These are phyloP conservation scores for Fusarium haematococcum DNA, from an alignment of 2,329 filamentous ascomycete genomes.

Conservation along the genomic window DNA sequence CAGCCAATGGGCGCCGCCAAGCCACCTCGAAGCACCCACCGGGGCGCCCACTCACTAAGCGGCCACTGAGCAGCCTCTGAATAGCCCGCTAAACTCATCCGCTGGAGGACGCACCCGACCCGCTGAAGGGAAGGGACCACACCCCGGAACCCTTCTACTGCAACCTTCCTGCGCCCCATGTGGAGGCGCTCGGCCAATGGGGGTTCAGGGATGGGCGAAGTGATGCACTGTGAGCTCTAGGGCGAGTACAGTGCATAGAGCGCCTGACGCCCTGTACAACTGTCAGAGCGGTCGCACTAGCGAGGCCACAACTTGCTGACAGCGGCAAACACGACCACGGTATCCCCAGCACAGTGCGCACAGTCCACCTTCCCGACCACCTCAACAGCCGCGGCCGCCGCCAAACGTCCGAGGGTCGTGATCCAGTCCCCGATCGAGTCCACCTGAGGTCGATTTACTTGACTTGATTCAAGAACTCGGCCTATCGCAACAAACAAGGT, in stretches of 20 bases:
- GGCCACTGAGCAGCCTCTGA: conserved; percentile 35
- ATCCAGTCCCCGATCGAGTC: conserved; percentile 31
- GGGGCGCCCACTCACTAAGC: conserved; percentile 38
- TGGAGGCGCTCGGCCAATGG: conserved; percentile 39
- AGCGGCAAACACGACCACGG: conserved; percentile 24
- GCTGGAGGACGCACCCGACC: conserved; percentile 38
- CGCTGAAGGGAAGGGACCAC: conserved; percentile 26
- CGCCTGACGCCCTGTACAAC: background rate
- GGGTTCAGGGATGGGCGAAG: background rate
- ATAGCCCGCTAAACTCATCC: conserved; percentile 32
- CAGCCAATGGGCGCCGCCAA: conserved; percentile 51
- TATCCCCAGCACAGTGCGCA: background rate
- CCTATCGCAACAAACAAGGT: conserved; percentile 26
- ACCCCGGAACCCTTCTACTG: conserved; percentile 33
- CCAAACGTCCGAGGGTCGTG: conserved; percentile 26
- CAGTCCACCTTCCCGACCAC: conserved; percentile 27
- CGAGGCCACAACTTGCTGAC: background rate
- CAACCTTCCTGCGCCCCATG: conserved; percentile 41
- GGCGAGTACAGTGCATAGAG: background rate
- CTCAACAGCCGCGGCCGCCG: conserved; percentile 30
- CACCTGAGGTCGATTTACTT: conserved; percentile 15
- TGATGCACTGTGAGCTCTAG: conserved; percentile 3
- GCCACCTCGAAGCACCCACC: conserved; percentile 41
- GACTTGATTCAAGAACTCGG: conserved; percentile 31
- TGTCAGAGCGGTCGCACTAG: conserved; percentile 1